Evolutionary conservation across 106 monocot genomes (phyloP).

Genomic region (Ottelia alismoides): DNA sequence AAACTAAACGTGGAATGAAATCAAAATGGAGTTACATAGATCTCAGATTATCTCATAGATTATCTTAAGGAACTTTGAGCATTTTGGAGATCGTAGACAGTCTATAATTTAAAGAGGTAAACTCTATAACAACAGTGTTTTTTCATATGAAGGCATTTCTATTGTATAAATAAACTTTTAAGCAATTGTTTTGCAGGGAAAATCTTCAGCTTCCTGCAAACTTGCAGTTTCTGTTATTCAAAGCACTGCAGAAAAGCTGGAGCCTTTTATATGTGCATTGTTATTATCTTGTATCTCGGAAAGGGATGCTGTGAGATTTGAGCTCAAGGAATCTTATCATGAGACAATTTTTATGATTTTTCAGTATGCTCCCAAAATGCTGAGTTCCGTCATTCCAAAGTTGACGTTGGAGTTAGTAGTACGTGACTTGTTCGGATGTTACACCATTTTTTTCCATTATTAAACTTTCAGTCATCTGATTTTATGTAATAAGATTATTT

Average conservation of each 20-base stretch:
- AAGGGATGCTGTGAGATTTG: constrained; percentile 25
- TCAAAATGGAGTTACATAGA: no score
- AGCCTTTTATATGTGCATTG: constrained; percentile 38
- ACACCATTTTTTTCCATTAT: no score
- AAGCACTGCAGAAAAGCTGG: constrained; percentile 47
- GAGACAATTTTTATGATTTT: constrained; percentile 54
- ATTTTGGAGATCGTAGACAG: no score
- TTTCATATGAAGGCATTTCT: no score
- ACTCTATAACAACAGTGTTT: no score
- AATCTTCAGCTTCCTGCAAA: constrained; percentile 27
- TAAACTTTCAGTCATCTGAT: background rate
- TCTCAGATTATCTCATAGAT: no score
- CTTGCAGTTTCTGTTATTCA: constrained; percentile 69
- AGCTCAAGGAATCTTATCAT: constrained; percentile 47
- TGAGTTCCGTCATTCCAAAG: constrained; percentile 55
- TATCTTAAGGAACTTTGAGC: no score
- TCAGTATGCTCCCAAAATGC: constrained; percentile 59
- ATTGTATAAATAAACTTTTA: no score
- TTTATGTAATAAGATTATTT: background rate
- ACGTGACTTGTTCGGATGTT: constrained; percentile 25
- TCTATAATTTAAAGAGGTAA: no score
- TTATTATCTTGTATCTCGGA: constrained; percentile 52
- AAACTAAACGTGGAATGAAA: no score
- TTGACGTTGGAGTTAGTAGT: constrained; percentile 68
- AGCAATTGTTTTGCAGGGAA: constrained; percentile 51